Evolutionary conservation across 495 filamentous ascomycete species (phyloP), one percentile per base, ranked within the genome.

Genomic region (Aspergillus olivimuriae): DNA sequence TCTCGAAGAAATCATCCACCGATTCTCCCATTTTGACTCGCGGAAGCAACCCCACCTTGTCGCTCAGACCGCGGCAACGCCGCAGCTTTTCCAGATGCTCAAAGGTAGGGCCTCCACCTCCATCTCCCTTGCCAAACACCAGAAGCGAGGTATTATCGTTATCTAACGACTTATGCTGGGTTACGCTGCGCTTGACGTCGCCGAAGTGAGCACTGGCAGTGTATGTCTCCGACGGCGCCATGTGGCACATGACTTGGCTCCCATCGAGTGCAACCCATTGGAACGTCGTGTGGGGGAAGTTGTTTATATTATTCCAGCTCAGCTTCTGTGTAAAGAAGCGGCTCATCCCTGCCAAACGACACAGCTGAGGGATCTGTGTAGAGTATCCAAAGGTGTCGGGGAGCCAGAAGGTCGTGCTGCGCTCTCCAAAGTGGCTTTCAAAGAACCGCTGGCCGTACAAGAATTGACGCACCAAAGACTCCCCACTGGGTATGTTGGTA

Each of bases 351-450:
- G 92, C 83, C 23, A 95, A 68, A 8, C 89, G 84, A 52, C 87
- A 95, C 22, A 98, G 66, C 60, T 98, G 92, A 24, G 92, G 92
- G 15, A 98, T 76, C 64, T 98, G 92, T 43, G 82, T 83, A 4
- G 89, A 95, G 63, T 98, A 98, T 1, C 92, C 92, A 58, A 98
- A 98, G 2, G 92, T 98, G 61, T 98, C 92, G 2, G 92, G 92
- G 16, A 98, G 71, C 92, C 92, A 98, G 68, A 98, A 98, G 0
- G 92, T 98, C 34, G 71, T 79, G 56, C 82, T 86, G 45, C 92
- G 81, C 55, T 87, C 79, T 19, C 92, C 92, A 62, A 98, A 98
- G 47, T 86, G 80, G 58, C 86, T 89, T 59, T 98, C 84, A 52
- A 94, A 98, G 65, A 89, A 94, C 22, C 92, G 77, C 59, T 98